Conservation (phyloP, 129 eudicot genomes). For the Helianthus tuberosus region DNA sequence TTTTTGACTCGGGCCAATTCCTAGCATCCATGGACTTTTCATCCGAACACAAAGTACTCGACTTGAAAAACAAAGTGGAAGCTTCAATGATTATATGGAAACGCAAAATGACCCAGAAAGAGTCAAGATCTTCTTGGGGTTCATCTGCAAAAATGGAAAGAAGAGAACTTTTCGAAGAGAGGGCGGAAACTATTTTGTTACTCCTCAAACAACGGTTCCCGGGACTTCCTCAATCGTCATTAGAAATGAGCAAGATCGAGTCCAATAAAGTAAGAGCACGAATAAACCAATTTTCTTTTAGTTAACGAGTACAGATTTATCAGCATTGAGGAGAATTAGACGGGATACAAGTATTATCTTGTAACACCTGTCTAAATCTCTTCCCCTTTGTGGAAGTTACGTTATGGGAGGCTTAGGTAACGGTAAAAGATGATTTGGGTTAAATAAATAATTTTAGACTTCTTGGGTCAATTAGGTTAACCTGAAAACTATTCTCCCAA, state of each 20-base stretch:
- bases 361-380: not conserved
- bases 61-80: constrained; percentile 84
- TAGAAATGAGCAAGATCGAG: constrained; percentile 80
- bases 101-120: constrained; percentile 75
- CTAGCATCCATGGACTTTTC: constrained; percentile 68
- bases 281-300: not conserved
- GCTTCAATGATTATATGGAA: constrained; percentile 92
- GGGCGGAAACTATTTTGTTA: constrained; percentile 77
- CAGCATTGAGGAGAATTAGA: not conserved
- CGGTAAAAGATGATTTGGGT: not conserved
- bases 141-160: constrained; percentile 69
- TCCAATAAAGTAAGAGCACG: constrained; percentile 49
- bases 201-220: constrained; percentile 81
- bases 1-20: constrained; percentile 69
- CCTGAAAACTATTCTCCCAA: not conserved
- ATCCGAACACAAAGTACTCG: constrained; percentile 73
- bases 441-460: not conserved
- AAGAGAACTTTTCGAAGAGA: constrained; percentile 86
- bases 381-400: not conserved
- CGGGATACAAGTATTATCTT: not conserved
- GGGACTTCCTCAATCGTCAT: constrained; percentile 76
- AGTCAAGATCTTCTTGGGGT: constrained; percentile 65
- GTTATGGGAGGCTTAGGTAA: not conserved
- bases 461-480: not conserved
- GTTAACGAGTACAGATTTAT: not conserved